These are phyloP conservation scores for Magnolia officinalis DNA, from an alignment of 164 flowering plant species.

Conservation along the genomic window DNA sequence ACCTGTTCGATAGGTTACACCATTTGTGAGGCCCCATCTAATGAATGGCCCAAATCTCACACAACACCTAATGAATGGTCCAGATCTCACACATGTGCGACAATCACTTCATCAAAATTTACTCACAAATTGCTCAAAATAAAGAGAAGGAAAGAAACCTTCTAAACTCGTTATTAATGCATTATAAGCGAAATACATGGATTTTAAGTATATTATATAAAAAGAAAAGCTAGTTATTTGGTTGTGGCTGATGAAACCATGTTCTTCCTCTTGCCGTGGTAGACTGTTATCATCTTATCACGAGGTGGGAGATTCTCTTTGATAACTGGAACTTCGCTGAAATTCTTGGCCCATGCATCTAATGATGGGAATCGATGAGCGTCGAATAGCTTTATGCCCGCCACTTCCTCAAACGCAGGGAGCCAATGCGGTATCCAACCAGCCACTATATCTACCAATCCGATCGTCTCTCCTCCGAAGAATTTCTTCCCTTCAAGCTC, in stretches of 20 bases:
- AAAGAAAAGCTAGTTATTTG: not conserved
- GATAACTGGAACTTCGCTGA: constrained; percentile 1
- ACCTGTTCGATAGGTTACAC: no score
- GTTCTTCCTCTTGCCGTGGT: not conserved
- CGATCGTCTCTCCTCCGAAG: constrained; percentile 12
- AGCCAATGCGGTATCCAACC: constrained; percentile 13
- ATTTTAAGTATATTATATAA: no score
- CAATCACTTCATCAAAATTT: no score
- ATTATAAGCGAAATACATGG: not conserved
- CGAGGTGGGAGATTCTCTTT: constrained; percentile 2
- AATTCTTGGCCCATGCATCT: constrained; percentile 3
- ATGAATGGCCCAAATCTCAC: no score
- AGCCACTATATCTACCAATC: not conserved
- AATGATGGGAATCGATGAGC: not conserved
- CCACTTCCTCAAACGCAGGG: not conserved
- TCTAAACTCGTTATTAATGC: not conserved
- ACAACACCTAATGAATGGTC: no score
- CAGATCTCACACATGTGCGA: no score
- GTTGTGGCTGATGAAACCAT: not conserved
- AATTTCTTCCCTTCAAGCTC: constrained; percentile 4
- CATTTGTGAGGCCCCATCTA: no score
- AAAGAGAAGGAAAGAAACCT: not conserved
- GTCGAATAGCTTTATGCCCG: constrained; percentile 5
- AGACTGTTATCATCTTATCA: not conserved
- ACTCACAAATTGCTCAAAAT: no score